phyloP scores from a whole-genome alignment of 805 yeast species.

The Grigorovia jiainica region DNA sequence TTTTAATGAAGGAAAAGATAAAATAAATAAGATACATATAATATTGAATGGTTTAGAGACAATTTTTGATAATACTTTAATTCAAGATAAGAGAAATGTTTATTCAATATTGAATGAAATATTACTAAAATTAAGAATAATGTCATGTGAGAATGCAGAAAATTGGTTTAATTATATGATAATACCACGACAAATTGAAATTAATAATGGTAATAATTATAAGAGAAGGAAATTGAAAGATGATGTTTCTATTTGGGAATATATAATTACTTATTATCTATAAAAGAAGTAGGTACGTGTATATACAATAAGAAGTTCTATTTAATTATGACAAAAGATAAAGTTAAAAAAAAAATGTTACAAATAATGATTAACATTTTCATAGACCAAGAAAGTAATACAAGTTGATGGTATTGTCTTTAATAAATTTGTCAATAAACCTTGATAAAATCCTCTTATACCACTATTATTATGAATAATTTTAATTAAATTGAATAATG shows the following conservation, averaged over 20 bases:
- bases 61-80: slow-evolving; percentile 22
- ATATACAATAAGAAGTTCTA: too few relatives aligned
- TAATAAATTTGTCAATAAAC: slow-evolving; percentile 64
- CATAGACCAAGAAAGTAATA: slow-evolving; percentile 81
- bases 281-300: too few relatives aligned
- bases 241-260: not conserved
- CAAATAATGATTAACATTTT: slow-evolving; percentile 36
- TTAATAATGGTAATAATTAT: not conserved
- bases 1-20: not conserved
- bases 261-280: not conserved
- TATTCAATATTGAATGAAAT: slow-evolving; percentile 17
- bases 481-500: slow-evolving; percentile 27
- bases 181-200: not conserved
- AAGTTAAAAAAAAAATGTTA: slow-evolving; percentile 1
- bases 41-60: slow-evolving; percentile 21
- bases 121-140: slow-evolving; percentile 15
- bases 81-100: slow-evolving; percentile 11
- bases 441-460: slow-evolving; percentile 66
- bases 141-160: not conserved
- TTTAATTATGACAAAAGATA: too few relatives aligned
- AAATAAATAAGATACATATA: slow-evolving; percentile 3
- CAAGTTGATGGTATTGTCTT: slow-evolving; percentile 92
- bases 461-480: slow-evolving; percentile 45
- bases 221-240: not conserved
- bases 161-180: not conserved